phyloP scores from a whole-genome alignment of 1,284 basidiomycete species.

The Ceratobasidium theobromae region DNA sequence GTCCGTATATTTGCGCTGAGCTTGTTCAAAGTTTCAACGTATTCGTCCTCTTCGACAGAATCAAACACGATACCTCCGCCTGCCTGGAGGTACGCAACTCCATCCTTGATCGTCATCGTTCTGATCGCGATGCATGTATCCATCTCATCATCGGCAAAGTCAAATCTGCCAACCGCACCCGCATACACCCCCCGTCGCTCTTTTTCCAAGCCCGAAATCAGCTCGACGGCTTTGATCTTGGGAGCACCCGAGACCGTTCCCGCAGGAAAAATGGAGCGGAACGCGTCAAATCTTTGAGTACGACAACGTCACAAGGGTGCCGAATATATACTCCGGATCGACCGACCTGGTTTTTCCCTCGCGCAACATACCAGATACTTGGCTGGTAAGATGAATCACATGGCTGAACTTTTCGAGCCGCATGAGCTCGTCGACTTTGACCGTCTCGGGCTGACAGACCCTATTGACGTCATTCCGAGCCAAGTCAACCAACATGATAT shows the following conservation, averaged over 20 bases:
- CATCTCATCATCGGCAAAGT: constrained; percentile 93
- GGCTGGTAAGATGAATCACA: constrained; percentile 96
- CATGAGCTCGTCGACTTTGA: constrained; percentile 97
- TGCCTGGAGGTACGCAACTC: constrained; percentile 90
- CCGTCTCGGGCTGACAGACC: constrained; percentile 92
- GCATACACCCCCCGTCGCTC: constrained; percentile 95
- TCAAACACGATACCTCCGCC: constrained; percentile 98
- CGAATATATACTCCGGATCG: too few relatives aligned
- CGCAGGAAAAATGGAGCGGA: constrained; percentile 98
- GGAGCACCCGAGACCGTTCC: constrained; percentile 99
- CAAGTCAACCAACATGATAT: constrained; percentile 98
- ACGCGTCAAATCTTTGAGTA: constrained; percentile 63
- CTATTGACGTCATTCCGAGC: constrained; percentile 99
- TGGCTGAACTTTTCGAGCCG: constrained; percentile 94
- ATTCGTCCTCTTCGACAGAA: constrained; percentile 97
- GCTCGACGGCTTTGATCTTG: constrained; percentile 97
- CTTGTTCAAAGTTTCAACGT: constrained; percentile 95
- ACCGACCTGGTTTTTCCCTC: constrained; percentile 77
- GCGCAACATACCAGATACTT: constrained; percentile 87
- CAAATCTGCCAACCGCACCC: constrained; percentile 95
- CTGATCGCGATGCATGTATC: constrained; percentile 99
- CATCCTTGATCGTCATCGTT: constrained; percentile 97
- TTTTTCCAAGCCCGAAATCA: constrained; percentile 84
- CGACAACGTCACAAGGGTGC: not conserved
- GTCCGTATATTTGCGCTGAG: constrained; percentile 85